Evolutionary conservation across 108 stramenopile species (phyloP).

Genomic region (Seminavis robusta): DNA sequence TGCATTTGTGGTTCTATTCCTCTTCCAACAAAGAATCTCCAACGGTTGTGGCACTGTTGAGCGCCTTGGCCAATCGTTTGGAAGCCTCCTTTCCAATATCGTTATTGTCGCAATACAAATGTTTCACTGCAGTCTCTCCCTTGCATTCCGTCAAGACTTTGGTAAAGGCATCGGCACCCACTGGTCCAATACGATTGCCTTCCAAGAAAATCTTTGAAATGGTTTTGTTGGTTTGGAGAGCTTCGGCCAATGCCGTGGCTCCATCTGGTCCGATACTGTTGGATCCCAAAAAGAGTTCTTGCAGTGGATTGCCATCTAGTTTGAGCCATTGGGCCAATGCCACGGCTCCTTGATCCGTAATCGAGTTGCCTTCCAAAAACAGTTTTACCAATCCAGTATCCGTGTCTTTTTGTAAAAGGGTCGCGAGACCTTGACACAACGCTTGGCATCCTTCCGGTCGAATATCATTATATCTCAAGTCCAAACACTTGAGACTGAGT

Average conservation of each 20-base stretch:
- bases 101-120: conserved; percentile 28
- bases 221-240: conserved; percentile 8
- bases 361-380: conserved; percentile 17
- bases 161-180: conserved; percentile 28
- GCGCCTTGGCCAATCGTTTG: conserved; percentile 26
- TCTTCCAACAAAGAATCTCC: too few species aligned
- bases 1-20: too few species aligned
- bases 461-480: conserved; percentile 34
- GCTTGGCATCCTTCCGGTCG: conserved; percentile 7
- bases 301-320: too few species aligned
- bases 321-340: conserved; percentile 5
- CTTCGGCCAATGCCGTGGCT: conserved; percentile 20
- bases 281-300: conserved; percentile 21
- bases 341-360: conserved; percentile 10
- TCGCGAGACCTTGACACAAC: not conserved
- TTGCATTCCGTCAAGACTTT: conserved; percentile 1
- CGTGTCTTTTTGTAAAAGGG: too few species aligned
- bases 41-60: too few species aligned
- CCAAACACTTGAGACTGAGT: conserved; percentile 3
- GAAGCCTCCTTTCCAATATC: conserved; percentile 18
- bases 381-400: not conserved
- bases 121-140: not conserved
- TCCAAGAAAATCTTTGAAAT: conserved; percentile 32
- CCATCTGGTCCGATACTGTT: conserved; percentile 28
- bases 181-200: conserved; percentile 33